Evolutionary conservation across 2,329 filamentous ascomycete species (phyloP).

Genomic region (Sphaerulina vaccinii): DNA sequence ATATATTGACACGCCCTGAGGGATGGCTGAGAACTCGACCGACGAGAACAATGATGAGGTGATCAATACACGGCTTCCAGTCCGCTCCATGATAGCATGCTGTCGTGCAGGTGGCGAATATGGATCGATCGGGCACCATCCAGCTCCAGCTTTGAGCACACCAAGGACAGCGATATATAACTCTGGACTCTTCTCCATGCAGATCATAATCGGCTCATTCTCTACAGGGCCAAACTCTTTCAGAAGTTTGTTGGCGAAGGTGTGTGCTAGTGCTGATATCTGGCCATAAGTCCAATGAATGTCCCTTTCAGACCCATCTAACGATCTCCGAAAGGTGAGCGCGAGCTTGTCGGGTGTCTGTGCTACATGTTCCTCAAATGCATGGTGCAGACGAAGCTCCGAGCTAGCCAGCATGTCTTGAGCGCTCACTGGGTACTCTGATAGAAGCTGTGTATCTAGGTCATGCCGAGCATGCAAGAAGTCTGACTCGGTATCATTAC

Average conservation of each 20-base stretch:
- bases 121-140: conserved; percentile 67
- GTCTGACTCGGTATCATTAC: conserved; percentile 1
- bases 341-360: conserved; percentile 56
- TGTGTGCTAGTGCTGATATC: conserved; percentile 63
- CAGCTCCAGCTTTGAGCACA: conserved; percentile 68
- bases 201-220: conserved; percentile 61
- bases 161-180: conserved; percentile 73
- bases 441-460: conserved; percentile 9
- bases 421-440: conserved; percentile 33
- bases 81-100: conserved; percentile 20
- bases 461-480: conserved; percentile 6
- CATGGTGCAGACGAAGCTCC: conserved; percentile 8
- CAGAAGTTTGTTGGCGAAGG: conserved; percentile 43
- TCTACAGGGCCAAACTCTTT: conserved; percentile 42
- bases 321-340: conserved; percentile 57
- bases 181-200: conserved; percentile 70
- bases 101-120: conserved; percentile 20
- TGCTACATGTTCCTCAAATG: conserved; percentile 53
- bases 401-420: background rate
- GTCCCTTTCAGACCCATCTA: conserved; percentile 41
- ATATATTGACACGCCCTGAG: conserved; percentile 9
- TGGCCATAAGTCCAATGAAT: conserved; percentile 58
- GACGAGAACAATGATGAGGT: conserved; percentile 7
- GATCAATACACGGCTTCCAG: conserved; percentile 12
- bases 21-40: conserved; percentile 8